Base-by-base conservation (phyloP, 1,284 basidiomycete genomes). In the Cutaneotrichosporon cyanovorans region DNA sequence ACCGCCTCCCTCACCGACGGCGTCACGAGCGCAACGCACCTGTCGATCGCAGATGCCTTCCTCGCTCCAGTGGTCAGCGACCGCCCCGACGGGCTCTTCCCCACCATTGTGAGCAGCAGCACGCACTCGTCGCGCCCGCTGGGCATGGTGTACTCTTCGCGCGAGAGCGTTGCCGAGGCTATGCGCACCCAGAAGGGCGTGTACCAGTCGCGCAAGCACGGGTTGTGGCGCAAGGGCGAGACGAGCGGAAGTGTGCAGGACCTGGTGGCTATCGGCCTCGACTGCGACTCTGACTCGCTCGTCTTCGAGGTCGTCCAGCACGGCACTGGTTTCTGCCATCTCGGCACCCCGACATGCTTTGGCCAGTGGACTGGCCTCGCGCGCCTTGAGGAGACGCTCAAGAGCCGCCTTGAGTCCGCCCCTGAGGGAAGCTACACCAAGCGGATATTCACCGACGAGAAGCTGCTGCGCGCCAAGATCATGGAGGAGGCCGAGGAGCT, bases 401-500 rank as follows among this genome's bases (percentile, higher is more conserved):
- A 77, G 55, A 79, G 83, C 4, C 80, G 95, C 37, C 75, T 86
- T 42, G 73, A 74, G 36, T 79, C 78, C 21, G 89, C 92, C 0
- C 92, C 91, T 0, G 81, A 84, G 53, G 92, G 88, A 1, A 91
- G 87, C 8, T 99, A 99, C 73, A 98, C 95, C 12, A 82, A 80
- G 45, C 76, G 90, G 37, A 73, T 99, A 20, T 97, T 98, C 70
- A 78, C 79, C 47, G 89, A 97, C 61, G 74, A 83, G 10, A 79
- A 79, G 40, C 77, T 99, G 18, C 77, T 98, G 37, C 79, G 78
- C 42, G 84, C 91, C 42, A 99, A 99, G 75, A 90, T 99, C 53
- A 89, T 87, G 81, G 95, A 99, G 71, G 95, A 99, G 71, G 95
- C 95, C 0, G 88, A 93, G 61, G 95, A 99, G 71, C 79, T 99